phyloP scores from a whole-genome alignment of 2,329 filamentous ascomycete genomes.

The Xylogone sp. region DNA sequence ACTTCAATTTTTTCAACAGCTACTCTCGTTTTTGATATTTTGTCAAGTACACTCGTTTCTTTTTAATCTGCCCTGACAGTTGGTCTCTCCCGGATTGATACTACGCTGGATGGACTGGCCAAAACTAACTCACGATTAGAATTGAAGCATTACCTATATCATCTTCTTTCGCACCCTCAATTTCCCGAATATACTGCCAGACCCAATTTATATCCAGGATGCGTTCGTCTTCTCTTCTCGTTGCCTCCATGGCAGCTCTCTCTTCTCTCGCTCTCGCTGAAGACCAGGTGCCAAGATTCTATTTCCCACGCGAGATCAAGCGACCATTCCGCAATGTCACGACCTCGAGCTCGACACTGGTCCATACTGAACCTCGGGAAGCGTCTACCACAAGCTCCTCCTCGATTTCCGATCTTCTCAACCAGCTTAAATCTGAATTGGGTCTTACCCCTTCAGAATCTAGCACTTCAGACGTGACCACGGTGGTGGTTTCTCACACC shows the following conservation, averaged over 20 bases:
- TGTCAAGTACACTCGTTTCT: slow-evolving; percentile 59
- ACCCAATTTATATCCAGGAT: slow-evolving; percentile 35
- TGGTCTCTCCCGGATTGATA: slow-evolving; percentile 21
- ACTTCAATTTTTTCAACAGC: slow-evolving; percentile 16
- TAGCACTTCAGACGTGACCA: slow-evolving; percentile 1
- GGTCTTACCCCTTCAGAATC: background rate
- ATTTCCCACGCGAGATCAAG: slow-evolving; percentile 55
- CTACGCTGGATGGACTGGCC: background rate
- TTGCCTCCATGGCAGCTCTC: slow-evolving; percentile 45
- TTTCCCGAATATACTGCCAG: slow-evolving; percentile 7
- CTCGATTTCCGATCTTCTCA: background rate
- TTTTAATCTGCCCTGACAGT: slow-evolving; percentile 46
- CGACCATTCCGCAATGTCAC: slow-evolving; percentile 34
- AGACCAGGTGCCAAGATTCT: slow-evolving; percentile 46
- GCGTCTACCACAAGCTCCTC: slow-evolving; percentile 2
- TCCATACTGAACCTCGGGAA: background rate
- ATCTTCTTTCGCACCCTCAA: slow-evolving; percentile 6
- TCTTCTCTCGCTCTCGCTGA: slow-evolving; percentile 42
- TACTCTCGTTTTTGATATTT: slow-evolving; percentile 47
- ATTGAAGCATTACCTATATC: slow-evolving; percentile 15
- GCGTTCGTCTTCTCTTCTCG: slow-evolving; percentile 45
- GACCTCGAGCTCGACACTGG: background rate
- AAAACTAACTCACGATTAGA: slow-evolving; percentile 18
- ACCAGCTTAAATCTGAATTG: background rate
- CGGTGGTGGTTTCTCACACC: slow-evolving; percentile 7